Evolutionary conservation across 306 rosid species (phyloP).

Genomic region (Ammopiptanthus mongolicus): DNA sequence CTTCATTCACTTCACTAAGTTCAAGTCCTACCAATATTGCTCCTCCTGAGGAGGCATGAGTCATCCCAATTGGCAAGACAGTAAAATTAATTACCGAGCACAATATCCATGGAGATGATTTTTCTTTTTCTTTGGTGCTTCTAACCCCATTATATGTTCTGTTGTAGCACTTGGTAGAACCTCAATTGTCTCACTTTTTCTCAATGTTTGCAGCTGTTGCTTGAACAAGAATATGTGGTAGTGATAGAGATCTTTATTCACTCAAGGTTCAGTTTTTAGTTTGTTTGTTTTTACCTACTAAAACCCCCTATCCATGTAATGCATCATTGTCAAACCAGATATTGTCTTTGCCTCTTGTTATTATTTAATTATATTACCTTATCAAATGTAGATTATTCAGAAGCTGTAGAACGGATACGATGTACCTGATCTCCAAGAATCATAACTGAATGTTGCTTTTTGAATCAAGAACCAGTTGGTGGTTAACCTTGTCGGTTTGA

Average conservation of each 20-base stretch:
- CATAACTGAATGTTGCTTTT: slow-evolving; percentile 47
- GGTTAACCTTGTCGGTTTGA: slow-evolving; percentile 45
- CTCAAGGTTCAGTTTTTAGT: slow-evolving; percentile 37
- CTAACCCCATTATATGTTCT: slow-evolving; percentile 40
- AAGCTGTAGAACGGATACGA: slow-evolving; percentile 58
- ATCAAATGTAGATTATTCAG: slow-evolving; percentile 56
- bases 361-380: slow-evolving; percentile 35
- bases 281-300: neutral
- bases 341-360: slow-evolving; percentile 24
- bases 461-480: slow-evolving; percentile 45
- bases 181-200: slow-evolving; percentile 33
- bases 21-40: slow-evolving; percentile 2
- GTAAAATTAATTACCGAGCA: slow-evolving; percentile 21
- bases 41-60: neutral
- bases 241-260: slow-evolving; percentile 24
- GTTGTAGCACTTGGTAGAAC: slow-evolving; percentile 26
- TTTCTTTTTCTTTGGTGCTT: slow-evolving; percentile 40
- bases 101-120: slow-evolving; percentile 27
- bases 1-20: neutral
- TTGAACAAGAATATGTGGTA: slow-evolving; percentile 48
- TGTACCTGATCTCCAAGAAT: slow-evolving; percentile 55
- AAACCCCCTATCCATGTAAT: slow-evolving; percentile 6
- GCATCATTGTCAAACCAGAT: neutral
- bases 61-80: slow-evolving; percentile 26
- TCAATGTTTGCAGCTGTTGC: slow-evolving; percentile 54